A percentile compares a stretch with the other conserved stretches of the same genome.
Evolutionary conservation across 2,329 filamentous ascomycete species (phyloP).

Genomic region (Fusarium papillatum): DNA sequence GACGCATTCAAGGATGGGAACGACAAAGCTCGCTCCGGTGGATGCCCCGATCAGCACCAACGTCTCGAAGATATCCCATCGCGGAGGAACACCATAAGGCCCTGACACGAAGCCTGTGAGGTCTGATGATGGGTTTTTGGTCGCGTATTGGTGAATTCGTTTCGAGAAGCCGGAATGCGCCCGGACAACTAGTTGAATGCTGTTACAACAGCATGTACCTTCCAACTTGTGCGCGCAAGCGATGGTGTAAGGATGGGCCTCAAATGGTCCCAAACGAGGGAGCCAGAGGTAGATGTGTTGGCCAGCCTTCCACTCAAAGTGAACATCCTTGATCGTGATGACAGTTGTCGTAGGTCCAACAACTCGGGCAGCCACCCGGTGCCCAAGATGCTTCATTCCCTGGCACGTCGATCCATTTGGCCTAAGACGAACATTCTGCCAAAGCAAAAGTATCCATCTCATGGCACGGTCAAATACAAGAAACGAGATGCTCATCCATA

Average conservation of each 20-base stretch:
- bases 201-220: slow-evolving; percentile 68
- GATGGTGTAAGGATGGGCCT: slow-evolving; percentile 73
- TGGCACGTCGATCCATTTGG: slow-evolving; percentile 58
- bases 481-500: slow-evolving; percentile 76
- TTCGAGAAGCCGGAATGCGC: slow-evolving; percentile 70
- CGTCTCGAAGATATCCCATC: slow-evolving; percentile 71
- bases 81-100: slow-evolving; percentile 68
- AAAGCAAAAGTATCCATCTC: slow-evolving; percentile 61
- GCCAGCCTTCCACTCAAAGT: slow-evolving; percentile 70
- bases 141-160: slow-evolving; percentile 62
- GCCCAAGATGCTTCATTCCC: slow-evolving; percentile 64
- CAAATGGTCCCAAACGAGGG: slow-evolving; percentile 65
- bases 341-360: slow-evolving; percentile 67
- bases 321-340: slow-evolving; percentile 70
- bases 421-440: slow-evolving; percentile 65
- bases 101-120: slow-evolving; percentile 63
- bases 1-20: slow-evolving; percentile 70
- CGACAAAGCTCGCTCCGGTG: slow-evolving; percentile 72
- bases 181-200: slow-evolving; percentile 70
- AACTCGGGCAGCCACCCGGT: slow-evolving; percentile 62
- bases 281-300: slow-evolving; percentile 74
- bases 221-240: slow-evolving; percentile 66
- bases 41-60: slow-evolving; percentile 72
- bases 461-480: slow-evolving; percentile 73
- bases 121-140: slow-evolving; percentile 49